Base-by-base conservation (phyloP, 2,329 filamentous ascomycete species). In the Chlorencoelia australis region DNA sequence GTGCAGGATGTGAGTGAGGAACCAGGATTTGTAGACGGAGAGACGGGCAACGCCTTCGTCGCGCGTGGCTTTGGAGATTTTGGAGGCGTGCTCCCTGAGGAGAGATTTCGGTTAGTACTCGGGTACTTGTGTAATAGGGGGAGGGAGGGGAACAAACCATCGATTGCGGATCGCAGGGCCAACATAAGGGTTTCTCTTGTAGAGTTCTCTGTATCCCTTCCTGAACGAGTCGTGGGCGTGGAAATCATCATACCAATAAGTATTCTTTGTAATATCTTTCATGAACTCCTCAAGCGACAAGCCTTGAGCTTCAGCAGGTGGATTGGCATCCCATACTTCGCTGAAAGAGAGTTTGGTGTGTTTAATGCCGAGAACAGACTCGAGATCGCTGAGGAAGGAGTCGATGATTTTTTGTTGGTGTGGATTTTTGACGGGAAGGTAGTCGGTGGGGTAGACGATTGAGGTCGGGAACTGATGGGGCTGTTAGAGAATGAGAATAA, bases 351-450 rank as follows among this genome's bases (percentile, higher is more conserved):
- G 1, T 29, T 28, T 26, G 4, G 13, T n/a, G 9, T 13, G 24
- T 18, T 15, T 19, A 11, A 38, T 4, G 5, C 29, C 20, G 4
- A 35, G 21, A 9, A 24, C 15, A 20, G 14, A 3, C 10, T 35
- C 33, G 2, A 35, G 33, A 17, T 28, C 25, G 4, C 7, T 14
- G 18, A 22, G n/a, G 7, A 35, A 28, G 4, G 27, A 7, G 28
- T 35, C 33, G 14, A 35, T 35, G 8, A 35, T n/a, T 28, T 28
- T 35, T 7, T 19, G 33, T 14, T 35, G 33, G n/a, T 35, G 9
- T 16, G n/a, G 8, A 20, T 35, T 35, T 6, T 21, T 4, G 13
- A 28, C 15, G 6, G 21, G 16, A 6, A 35, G 16, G 13, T 35
- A 35, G 7, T 35, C 33, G 4, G 16, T 28, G 7, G 33, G 33